Percentiles rank a stretch among this genome's conserved stretches.
Evolutionary conservation across 164 flowering plant genomes (phyloP).

Genomic region (Stephania japonica): DNA sequence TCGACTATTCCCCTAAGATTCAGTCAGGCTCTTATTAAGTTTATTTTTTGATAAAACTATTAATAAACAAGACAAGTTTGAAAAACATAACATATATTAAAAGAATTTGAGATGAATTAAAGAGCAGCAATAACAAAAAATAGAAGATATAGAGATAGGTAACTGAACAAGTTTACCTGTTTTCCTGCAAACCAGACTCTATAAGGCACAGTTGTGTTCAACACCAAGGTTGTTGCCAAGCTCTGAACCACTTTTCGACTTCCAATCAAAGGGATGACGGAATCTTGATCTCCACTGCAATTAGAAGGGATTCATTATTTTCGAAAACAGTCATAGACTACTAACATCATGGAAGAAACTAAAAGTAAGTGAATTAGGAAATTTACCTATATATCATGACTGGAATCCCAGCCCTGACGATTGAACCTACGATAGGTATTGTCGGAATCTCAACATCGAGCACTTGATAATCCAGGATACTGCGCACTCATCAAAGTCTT

Average conservation of each 20-base stretch:
- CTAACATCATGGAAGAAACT: neutral
- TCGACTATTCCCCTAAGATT: too few relatives aligned
- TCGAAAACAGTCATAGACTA: neutral
- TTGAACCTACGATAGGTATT: constrained; percentile 42
- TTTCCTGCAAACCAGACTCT: constrained; percentile 45
- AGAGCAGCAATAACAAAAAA: neutral
- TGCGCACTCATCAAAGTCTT: constrained; percentile 13
- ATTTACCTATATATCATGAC: constrained; percentile 73
- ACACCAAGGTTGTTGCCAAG: constrained; percentile 29
- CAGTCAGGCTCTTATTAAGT: too few relatives aligned
- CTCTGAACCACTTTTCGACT: constrained; percentile 34
- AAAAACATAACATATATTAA: too few relatives aligned
- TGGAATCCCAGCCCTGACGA: constrained; percentile 49
- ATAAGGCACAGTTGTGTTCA: constrained; percentile 40
- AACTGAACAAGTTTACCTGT: constrained; percentile 25
- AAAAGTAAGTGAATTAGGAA: neutral
- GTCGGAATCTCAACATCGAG: constrained; percentile 65
- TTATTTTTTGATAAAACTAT: too few relatives aligned
- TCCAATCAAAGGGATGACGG: constrained; percentile 52
- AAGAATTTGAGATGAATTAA: too few relatives aligned
- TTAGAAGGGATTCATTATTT: neutral
- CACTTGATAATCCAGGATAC: constrained; percentile 57
- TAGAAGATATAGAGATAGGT: neutral
- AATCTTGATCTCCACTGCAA: constrained; percentile 60
- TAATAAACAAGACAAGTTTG: too few relatives aligned